Conservation (phyloP, 208 protist species). For the Acanthamoeba lugdunensis region DNA sequence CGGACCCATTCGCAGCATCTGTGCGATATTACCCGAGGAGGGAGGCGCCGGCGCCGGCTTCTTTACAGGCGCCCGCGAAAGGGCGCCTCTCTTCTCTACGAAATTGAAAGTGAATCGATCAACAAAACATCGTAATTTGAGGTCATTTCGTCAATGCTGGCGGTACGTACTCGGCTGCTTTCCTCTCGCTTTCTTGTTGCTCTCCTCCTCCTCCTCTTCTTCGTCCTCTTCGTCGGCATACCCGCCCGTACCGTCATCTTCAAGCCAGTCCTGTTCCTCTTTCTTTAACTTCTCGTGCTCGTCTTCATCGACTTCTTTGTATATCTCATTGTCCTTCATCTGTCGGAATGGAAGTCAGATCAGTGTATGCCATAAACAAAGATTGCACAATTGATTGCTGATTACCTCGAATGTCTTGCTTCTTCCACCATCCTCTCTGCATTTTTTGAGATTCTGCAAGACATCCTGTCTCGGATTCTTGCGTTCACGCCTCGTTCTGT, state of each 20-base stretch:
- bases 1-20: slow-evolving; percentile 52
- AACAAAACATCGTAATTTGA: not conserved
- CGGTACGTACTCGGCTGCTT: not conserved
- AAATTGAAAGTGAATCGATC: not conserved
- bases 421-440: slow-evolving; percentile 5
- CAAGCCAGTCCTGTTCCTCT: slow-evolving; percentile 40
- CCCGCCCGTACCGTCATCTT: slow-evolving; percentile 49
- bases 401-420: slow-evolving; percentile 58
- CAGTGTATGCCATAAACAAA: not conserved
- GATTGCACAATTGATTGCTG: not conserved
- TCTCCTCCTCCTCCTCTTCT: slow-evolving; percentile 35
- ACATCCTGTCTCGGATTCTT: slow-evolving; percentile 63
- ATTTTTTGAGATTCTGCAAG: slow-evolving; percentile 60
- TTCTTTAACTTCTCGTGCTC: slow-evolving; percentile 47
- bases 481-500: not conserved
- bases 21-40: slow-evolving; percentile 37
- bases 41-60: slow-evolving; percentile 14
- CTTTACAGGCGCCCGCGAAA: not conserved
- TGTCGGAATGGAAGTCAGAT: not conserved
- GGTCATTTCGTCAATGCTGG: not conserved
- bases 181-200: slow-evolving; percentile 14
- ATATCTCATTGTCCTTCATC: slow-evolving; percentile 22
- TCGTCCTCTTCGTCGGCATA: not conserved
- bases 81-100: slow-evolving; percentile 30
- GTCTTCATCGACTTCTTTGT: slow-evolving; percentile 37